Base-by-base conservation (phyloP, 495 filamentous ascomycete genomes). In the Parachaetomium inaequale region DNA sequence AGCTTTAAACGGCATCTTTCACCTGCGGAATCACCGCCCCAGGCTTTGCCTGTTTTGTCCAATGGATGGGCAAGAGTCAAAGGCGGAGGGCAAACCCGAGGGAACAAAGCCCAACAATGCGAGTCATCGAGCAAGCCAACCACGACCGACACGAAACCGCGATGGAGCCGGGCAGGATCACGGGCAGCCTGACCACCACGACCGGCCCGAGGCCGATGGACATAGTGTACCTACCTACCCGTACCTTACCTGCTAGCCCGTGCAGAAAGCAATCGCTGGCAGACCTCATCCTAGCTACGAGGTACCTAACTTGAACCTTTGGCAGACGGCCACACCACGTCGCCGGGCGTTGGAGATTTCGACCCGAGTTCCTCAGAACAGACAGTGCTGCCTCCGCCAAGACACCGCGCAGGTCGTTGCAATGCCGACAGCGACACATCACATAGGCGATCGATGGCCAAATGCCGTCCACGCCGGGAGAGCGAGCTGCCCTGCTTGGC, bases 81-180 rank as follows among this genome's bases (percentile, higher is more conserved):
- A 28, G 38, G 15, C 7, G 2, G 25, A 32, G 15, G 29, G 14
- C 31, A 25, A 26, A 34, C 19, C 29, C 3, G 31, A 10, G 28
- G n/a, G 7, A 45, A 11, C 15, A 57, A 32, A 34, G 45, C 42
- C 55, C 55, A 58, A 58, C 55, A 47, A 47, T 58, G 26, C 21
- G 23, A 31, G 52, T 55, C 50, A 34, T 53, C 50, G 11, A n/a
- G 23, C 23, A 38, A 51, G 21, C 45, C 57, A 51, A 59, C 57
- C 28, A 31, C 51, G 12, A n/a, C 15, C 40, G 32, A 59, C 57
- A 59, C 57, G 57, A 59, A 59, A 59, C 57, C 23, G 12, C 7
- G 31, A 59, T 59, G 57, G 25, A 31, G 15, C 34, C 23, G 29
- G 29, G 49, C 4, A 42, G 57, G 46, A 38, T 28, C 29, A 52